Evolutionary conservation across 257 asterid genomes (phyloP).

Genomic region (Linaria vulgaris): DNA sequence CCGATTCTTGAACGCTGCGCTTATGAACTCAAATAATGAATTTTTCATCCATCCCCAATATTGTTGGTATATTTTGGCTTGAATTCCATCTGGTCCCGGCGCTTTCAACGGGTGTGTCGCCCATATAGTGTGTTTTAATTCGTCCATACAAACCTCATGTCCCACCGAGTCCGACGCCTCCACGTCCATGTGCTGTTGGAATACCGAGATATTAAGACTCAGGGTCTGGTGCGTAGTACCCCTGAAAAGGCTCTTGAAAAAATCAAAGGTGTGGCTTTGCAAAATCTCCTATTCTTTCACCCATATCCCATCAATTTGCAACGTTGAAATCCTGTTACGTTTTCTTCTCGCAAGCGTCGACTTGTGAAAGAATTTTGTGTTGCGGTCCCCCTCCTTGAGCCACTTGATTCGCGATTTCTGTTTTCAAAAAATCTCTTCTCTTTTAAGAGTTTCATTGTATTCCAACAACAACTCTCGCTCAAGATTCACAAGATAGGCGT

Average conservation of each 20-base stretch:
- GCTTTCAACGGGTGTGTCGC: neutral
- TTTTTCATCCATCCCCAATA: neutral
- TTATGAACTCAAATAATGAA: neutral
- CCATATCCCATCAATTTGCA: neutral
- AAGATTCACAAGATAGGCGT: too few species aligned
- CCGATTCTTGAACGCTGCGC: too few species aligned
- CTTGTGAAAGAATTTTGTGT: too few species aligned
- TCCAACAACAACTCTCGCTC: too few species aligned
- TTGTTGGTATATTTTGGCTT: neutral
- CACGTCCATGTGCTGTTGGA: neutral
- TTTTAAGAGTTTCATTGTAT: too few species aligned
- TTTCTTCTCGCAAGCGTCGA: neutral
- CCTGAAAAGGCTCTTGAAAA: neutral
- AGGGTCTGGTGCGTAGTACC: neutral
- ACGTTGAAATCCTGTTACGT: neutral
- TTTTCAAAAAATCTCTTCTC: too few species aligned
- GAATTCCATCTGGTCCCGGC: neutral
- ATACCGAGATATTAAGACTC: neutral
- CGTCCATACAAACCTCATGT: neutral
- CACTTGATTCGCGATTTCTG: too few species aligned
- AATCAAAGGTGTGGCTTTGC: neutral
- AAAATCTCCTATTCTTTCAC: neutral
- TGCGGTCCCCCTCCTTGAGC: too few species aligned
- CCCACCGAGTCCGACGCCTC: neutral
- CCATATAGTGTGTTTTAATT: neutral